phyloP scores from a whole-genome alignment of 208 protist genomes.

The Angomonas deanei region DNA sequence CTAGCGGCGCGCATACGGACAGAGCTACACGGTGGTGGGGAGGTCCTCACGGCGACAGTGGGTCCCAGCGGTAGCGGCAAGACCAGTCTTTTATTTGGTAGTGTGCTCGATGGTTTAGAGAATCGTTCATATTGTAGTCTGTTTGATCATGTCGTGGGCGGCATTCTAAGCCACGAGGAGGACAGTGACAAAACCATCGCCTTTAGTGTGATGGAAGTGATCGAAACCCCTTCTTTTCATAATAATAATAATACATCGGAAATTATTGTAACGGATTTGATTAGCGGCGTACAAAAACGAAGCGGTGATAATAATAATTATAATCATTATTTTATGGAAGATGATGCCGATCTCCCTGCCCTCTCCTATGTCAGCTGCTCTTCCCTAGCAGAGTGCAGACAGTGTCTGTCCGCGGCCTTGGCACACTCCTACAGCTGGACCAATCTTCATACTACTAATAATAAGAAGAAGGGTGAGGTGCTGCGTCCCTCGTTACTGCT shows the following conservation, averaged over 20 bases:
- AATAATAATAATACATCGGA: background rate
- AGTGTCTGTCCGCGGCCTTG: background rate
- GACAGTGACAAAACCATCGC: background rate
- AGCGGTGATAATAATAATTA: background rate
- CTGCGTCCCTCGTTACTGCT: background rate
- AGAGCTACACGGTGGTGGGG: constrained; percentile 2
- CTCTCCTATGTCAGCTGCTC: background rate
- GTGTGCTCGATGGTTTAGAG: background rate
- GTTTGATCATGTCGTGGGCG: background rate
- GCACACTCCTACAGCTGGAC: background rate
- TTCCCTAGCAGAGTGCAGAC: background rate
- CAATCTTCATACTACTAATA: background rate
- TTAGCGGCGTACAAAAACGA: background rate
- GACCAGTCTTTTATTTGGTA: background rate
- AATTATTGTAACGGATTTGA: background rate
- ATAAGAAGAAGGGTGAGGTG: background rate
- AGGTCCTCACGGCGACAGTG: background rate
- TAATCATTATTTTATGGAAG: background rate
- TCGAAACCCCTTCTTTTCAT: too few relatives aligned
- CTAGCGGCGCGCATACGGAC: background rate
- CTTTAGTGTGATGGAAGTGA: constrained; percentile 6
- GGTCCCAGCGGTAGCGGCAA: background rate
- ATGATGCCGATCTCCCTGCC: constrained; percentile 1
- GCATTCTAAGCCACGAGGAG: background rate
- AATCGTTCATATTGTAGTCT: background rate